phyloP scores from a whole-genome alignment of 257 asterid genomes.

The Solanum chmielewskii region DNA sequence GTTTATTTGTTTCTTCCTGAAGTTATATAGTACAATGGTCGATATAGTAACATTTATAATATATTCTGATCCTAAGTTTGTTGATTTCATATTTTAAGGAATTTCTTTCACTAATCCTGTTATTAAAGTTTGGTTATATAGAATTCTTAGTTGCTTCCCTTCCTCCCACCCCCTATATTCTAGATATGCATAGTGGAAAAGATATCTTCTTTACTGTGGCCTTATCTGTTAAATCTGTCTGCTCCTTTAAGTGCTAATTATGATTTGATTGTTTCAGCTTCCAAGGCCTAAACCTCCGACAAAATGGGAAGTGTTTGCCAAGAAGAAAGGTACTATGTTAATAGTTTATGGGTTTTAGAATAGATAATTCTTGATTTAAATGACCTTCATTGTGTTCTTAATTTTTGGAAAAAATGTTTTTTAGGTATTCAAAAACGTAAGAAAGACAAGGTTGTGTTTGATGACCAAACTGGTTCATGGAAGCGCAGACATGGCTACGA shows the following conservation, averaged over 20 bases:
- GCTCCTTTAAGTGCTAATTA: background rate
- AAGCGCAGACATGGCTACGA: slow-evolving; percentile 89
- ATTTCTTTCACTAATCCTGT: background rate
- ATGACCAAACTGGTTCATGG: slow-evolving; percentile 75
- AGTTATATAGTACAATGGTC: background rate
- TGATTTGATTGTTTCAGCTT: slow-evolving; percentile 34
- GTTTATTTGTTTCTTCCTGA: background rate
- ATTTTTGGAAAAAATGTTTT: background rate
- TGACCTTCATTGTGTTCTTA: background rate
- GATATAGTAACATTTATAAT: background rate
- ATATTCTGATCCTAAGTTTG: background rate
- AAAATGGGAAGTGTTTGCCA: slow-evolving; percentile 82
- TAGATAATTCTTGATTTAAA: background rate
- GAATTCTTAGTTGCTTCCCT: background rate
- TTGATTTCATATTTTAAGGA: background rate
- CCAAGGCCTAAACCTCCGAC: slow-evolving; percentile 95
- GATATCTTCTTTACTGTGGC: background rate
- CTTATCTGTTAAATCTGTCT: background rate
- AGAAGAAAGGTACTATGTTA: slow-evolving; percentile 56
- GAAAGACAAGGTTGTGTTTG: slow-evolving; percentile 75
- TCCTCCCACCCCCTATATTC: background rate
- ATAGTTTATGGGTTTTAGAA: background rate
- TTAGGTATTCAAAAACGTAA: slow-evolving; percentile 63
- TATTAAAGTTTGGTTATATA: background rate
- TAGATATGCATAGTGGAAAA: background rate